These are phyloP conservation scores for Eimeria brunetti DNA, from an alignment of 169 alveolate species.

Conservation along the genomic window DNA sequence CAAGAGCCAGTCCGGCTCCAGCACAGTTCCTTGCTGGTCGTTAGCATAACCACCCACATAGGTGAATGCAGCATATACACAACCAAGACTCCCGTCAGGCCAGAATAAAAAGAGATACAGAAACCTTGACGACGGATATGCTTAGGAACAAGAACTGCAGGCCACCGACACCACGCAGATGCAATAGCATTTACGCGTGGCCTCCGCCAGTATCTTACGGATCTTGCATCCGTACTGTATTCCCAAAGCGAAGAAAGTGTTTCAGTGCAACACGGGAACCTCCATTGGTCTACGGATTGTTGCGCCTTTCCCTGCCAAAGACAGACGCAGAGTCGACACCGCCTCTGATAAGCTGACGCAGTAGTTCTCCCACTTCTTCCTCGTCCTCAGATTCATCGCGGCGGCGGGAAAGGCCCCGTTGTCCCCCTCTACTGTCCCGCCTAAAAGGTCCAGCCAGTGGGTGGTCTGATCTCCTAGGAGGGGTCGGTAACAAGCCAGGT, in stretches of 20 bases:
- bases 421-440: not conserved
- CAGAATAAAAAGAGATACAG: too few relatives aligned
- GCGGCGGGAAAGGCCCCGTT: not conserved
- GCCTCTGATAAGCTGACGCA: not conserved
- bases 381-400: not conserved
- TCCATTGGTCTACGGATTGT: not conserved
- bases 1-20: not conserved
- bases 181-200: not conserved
- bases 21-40: not conserved
- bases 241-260: not conserved
- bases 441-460: not conserved
- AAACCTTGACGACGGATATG: not conserved
- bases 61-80: not conserved
- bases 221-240: not conserved
- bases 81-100: not conserved
- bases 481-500: not conserved
- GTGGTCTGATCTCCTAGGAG: not conserved
- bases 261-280: not conserved
- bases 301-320: not conserved
- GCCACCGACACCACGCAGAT: not conserved
- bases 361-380: not conserved
- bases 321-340: not conserved
- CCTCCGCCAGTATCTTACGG: not conserved
- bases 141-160: not conserved
- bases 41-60: not conserved